phyloP scores from a whole-genome alignment of 306 rosid species.

The Fragaria iinumae region DNA sequence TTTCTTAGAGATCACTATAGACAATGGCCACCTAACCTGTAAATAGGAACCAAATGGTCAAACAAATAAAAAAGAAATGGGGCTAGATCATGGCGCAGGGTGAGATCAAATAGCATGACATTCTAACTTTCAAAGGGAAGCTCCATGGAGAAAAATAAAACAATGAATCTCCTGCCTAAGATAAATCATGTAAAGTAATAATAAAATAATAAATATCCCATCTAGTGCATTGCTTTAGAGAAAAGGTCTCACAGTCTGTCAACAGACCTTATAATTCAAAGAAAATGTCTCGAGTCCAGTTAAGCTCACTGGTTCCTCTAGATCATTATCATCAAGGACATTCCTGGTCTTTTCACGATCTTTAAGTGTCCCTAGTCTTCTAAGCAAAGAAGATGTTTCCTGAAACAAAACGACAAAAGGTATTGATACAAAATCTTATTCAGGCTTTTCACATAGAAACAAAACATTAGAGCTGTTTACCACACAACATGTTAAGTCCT shows the following conservation, averaged over 20 bases:
- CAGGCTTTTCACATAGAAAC: constrained; percentile 16
- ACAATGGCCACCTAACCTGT: constrained; percentile 94
- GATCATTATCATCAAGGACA: constrained; percentile 41
- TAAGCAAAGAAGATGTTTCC: constrained; percentile 85
- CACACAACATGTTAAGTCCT: constrained; percentile 93
- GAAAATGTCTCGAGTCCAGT: constrained; percentile 88
- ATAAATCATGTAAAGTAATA: constrained; percentile 6
- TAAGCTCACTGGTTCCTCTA: constrained; percentile 71
- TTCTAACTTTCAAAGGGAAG: not conserved
- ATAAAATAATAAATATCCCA: not conserved
- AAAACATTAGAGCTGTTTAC: constrained; percentile 46
- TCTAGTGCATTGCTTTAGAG: not conserved
- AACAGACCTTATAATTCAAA: constrained; percentile 79
- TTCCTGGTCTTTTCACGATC: constrained; percentile 48
- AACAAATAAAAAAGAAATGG: not conserved
- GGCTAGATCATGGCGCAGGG: not conserved
- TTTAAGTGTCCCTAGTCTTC: constrained; percentile 64
- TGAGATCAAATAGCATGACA: not conserved
- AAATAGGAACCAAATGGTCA: constrained; percentile 23
- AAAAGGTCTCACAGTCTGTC: not conserved
- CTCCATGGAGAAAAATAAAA: not conserved
- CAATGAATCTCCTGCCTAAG: not conserved
- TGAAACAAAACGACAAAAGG: constrained; percentile 35
- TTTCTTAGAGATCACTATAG: constrained; percentile 86
- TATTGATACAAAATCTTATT: constrained; percentile 13